Base-by-base conservation (phyloP, 331 rosid genomes). In the Malus hybrid region DNA sequence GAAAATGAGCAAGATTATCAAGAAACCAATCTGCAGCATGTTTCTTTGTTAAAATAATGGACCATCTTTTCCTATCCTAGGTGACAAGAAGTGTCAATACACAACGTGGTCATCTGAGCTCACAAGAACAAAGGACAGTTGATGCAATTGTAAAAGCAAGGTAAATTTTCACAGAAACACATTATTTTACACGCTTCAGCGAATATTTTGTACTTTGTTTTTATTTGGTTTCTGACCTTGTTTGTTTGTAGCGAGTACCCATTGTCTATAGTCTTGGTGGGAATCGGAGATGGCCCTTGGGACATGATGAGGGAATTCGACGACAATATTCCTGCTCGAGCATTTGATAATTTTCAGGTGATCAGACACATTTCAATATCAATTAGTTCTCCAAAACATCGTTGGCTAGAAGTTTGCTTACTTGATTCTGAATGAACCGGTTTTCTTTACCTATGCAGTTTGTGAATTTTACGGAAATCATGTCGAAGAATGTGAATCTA, bases 251-350 rank as follows among this genome's bases (percentile, higher is more conserved):
- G 98, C 34, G 82, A 84, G 78, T 89, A 86, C 75, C 97, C 98
- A 29, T 77, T 93, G 82, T 93, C 98, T 66, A 93, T 93, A 79
- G 82, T 93, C 76, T 61, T 93, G 72, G 98, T 93, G 16, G 98
- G 98, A 69, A 97, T 93, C 6, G 97, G 98, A 86, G 98, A 93
- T 84, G 97, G 98, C 74, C 97, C 98, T 6, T 93, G 97, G 97
- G 98, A 93, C 72, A 86, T 79, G 88, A 93, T 93, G 98, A 83
- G 76, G 80, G 91, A 89, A 81, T 93, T 93, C 58, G 97, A 93
- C 36, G 97, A 93, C 69, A 93, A 91, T 82, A 88, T 93, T 53
- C 97, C 98, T 75, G 79, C 88, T 76, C 85, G 98, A 4, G 85
- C 88, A 44, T 93, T 89, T 68, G 98, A 93, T 83, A 91, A 93